Percentiles rank a stretch among this genome's conserved stretches.
Evolutionary conservation across 1,284 basidiomycete genomes (phyloP).

Genomic region (Cerioporus squamosus): DNA sequence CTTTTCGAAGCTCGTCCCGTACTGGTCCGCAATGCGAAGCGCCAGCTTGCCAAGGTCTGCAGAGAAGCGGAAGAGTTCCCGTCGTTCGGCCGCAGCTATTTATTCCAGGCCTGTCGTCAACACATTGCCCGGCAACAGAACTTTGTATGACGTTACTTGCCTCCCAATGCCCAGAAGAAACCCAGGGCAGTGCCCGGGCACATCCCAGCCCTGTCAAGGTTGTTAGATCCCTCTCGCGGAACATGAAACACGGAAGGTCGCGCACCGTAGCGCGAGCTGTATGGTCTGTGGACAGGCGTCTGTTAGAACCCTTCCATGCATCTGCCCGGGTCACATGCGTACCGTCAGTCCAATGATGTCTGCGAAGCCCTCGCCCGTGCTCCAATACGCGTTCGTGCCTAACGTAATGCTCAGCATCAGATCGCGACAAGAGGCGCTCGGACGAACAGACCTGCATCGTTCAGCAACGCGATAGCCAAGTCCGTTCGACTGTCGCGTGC

Average conservation of each 20-base stretch:
- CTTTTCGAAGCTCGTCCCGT: constrained; percentile 68
- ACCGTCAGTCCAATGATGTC: constrained; percentile 71
- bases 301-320: not conserved
- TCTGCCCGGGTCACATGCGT: constrained; percentile 26
- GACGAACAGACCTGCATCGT: constrained; percentile 59
- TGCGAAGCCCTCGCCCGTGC: constrained; percentile 55
- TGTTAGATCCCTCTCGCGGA: not conserved
- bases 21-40: constrained; percentile 62
- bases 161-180: constrained; percentile 73
- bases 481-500: constrained; percentile 61
- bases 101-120: not conserved
- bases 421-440: not conserved
- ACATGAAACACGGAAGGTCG: not conserved
- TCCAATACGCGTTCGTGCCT: constrained; percentile 75
- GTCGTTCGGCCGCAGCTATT: constrained; percentile 58
- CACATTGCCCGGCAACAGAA: not conserved
- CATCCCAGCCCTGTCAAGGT: constrained; percentile 57
- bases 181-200: constrained; percentile 67
- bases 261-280: constrained; percentile 62
- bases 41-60: constrained; percentile 69
- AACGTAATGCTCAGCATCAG: constrained; percentile 6
- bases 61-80: constrained; percentile 67
- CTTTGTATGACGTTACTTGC: constrained; percentile 48
- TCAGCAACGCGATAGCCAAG: constrained; percentile 64
- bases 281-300: constrained; percentile 50